phyloP scores from a whole-genome alignment of 495 filamentous ascomycete species.

The Stereocaulon alpinum region DNA sequence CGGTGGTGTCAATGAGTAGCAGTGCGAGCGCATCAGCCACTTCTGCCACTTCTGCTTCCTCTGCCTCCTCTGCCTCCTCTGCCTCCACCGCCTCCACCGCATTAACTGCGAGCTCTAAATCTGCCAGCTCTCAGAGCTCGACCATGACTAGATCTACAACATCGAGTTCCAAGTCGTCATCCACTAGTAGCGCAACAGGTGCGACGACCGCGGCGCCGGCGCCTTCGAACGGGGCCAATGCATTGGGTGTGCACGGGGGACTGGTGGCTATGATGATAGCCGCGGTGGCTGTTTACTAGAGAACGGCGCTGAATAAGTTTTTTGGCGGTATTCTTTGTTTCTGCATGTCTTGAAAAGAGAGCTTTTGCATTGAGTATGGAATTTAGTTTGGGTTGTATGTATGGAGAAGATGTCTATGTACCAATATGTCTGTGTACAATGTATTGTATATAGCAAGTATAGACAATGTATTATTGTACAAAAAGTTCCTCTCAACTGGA shows the following conservation, averaged over 20 bases:
- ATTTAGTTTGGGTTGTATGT: not conserved
- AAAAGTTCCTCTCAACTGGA: not conserved
- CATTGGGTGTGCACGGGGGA: constrained; percentile 9
- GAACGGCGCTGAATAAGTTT: not conserved
- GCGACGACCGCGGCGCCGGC: constrained; percentile 3
- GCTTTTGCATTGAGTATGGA: not conserved
- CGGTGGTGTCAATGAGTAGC: constrained; percentile 26
- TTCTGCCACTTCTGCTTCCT: constrained; percentile 1
- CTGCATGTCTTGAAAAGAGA: too few species aligned
- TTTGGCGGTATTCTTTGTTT: not conserved
- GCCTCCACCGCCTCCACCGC: constrained; percentile 5
- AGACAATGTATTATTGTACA: not conserved
- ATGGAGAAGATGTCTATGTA: not conserved
- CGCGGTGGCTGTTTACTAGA: constrained; percentile 6
- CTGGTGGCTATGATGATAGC: constrained; percentile 10
- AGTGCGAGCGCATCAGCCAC: constrained; percentile 29
- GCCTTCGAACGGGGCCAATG: constrained; percentile 7
- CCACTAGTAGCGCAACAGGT: constrained; percentile 3
- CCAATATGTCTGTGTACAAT: not conserved
- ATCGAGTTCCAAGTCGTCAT: constrained; percentile 8
- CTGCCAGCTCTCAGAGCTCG: constrained; percentile 2
- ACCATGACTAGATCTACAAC: not conserved
- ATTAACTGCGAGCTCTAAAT: constrained; percentile 9
- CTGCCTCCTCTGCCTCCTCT: constrained; percentile 1
- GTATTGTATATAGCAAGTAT: not conserved